A percentile compares a stretch with the other conserved stretches of the same genome.
phyloP scores from a whole-genome alignment of 2,329 filamentous ascomycete genomes.

The Drechslera avenae region DNA sequence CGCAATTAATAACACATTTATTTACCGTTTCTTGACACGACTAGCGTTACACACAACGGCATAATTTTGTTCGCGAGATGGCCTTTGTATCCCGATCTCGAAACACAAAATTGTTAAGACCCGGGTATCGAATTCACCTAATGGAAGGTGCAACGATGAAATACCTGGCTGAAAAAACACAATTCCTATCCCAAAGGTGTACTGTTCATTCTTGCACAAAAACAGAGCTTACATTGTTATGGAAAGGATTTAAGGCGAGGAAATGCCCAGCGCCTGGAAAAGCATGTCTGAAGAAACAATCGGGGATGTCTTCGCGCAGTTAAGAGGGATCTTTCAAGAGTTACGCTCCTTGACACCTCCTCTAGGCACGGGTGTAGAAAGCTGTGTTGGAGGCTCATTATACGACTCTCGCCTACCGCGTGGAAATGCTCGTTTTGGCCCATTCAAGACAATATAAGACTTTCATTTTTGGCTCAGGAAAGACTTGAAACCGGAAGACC shows the following conservation, averaged over 20 bases:
- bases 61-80: conserved; percentile 28
- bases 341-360: conserved; percentile 20
- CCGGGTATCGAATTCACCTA: conserved; percentile 38
- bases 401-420: conserved; percentile 36
- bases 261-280: conserved; percentile 18
- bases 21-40: conserved; percentile 29
- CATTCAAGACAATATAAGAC: conserved; percentile 42
- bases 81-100: conserved; percentile 35
- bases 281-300: background rate
- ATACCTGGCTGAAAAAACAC: conserved; percentile 49
- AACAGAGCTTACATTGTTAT: conserved; percentile 55
- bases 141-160: conserved; percentile 51
- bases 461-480: conserved; percentile 49
- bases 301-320: conserved; percentile 15
- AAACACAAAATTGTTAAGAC: conserved; percentile 43
- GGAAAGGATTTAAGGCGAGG: conserved; percentile 45
- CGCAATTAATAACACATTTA: conserved; percentile 38
- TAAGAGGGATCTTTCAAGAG: conserved; percentile 23
- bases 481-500: conserved; percentile 28
- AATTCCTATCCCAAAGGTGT: conserved; percentile 54
- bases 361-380: conserved; percentile 19
- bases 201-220: conserved; percentile 52
- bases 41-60: conserved; percentile 37
- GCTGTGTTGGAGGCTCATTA: conserved; percentile 24
- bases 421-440: conserved; percentile 36